Base-by-base conservation (phyloP, 805 yeast species). In the Cyberlindnera maclurae region DNA sequence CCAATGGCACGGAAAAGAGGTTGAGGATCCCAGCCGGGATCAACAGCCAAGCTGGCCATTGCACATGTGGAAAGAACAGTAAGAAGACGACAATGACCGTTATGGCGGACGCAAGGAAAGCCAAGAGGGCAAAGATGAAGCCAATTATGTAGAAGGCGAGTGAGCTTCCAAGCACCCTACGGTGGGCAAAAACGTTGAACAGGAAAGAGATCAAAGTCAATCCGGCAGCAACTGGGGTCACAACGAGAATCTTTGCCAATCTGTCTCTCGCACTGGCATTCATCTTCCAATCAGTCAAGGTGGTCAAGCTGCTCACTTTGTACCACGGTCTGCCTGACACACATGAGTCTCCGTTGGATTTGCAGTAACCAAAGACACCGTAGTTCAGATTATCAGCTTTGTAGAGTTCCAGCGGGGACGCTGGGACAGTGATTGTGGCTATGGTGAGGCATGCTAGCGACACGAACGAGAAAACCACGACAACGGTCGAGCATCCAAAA, bases 21-120 rank as follows among this genome's bases (percentile, higher is more conserved):
- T 70, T 68, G 38, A 78, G 59, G 0, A 68, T 80, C 11, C 84
- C 81, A 4, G 85, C 71, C 2, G 82, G 87, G 22, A 82, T 69
- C 51, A 80, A 64, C 26, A 79, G 55, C 89, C 90, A 83, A 8
- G 79, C 68, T n/a, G 78, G 68, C 89, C 89, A 83, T 6, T 68
- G 60, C 13, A 80, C 67, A 44, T 78, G 64, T 8, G 93, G 93
- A 49, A 67, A 71, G 55, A 79, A 83, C 12, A 76, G 61, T 36
- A 84, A 50, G 29, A 82, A 67, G 0, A 66, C 64, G 22, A 78
- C 69, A 10, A 83, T 59, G 38, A 82, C 73, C 17, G 71, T 60
- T 30, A 82, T 46, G 1, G 80, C 70, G 9, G 85, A 61, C 10
- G 71, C 65, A 12, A 77, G 43, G 54, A 81, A 78, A 0, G 79